phyloP scores from a whole-genome alignment of 768 basidiomycete genomes.

The Galerina sulciceps region DNA sequence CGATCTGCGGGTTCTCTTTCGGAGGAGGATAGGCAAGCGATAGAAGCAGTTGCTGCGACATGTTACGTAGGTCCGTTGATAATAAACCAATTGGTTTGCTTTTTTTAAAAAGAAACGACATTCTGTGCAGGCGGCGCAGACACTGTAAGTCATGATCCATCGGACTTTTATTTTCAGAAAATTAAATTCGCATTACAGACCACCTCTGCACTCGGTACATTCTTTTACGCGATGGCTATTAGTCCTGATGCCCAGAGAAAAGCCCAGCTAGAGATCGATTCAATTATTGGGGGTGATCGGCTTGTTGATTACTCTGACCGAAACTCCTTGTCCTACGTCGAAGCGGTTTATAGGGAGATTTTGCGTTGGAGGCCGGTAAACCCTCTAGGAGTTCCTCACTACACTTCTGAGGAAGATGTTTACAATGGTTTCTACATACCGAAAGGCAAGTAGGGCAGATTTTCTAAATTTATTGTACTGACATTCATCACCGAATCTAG shows the following conservation, averaged over 20 bases:
- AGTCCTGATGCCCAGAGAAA: constrained; percentile 33
- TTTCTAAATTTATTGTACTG: neutral
- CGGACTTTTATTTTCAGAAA: neutral
- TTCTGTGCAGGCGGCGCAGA: constrained; percentile 4
- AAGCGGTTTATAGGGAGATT: constrained; percentile 18
- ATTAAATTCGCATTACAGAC: constrained; percentile 1
- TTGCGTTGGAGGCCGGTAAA: constrained; percentile 21
- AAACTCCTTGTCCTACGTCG: constrained; percentile 25
- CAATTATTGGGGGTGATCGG: constrained; percentile 28
- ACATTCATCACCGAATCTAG: constrained; percentile 1
- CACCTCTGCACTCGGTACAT: constrained; percentile 3
- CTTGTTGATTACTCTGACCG: constrained; percentile 29
- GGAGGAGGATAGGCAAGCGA: too few relatives aligned
- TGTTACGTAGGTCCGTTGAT: too few relatives aligned
- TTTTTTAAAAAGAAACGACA: too few relatives aligned
- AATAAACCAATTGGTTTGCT: too few relatives aligned
- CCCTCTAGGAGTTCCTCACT: constrained; percentile 25
- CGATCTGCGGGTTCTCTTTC: too few relatives aligned
- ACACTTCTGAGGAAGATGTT: constrained; percentile 25
- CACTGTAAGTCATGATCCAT: neutral
- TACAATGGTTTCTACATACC: constrained; percentile 22
- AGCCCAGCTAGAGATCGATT: constrained; percentile 36
- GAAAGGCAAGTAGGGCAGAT: constrained; percentile 10
- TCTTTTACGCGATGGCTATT: constrained; percentile 32
- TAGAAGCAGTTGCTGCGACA: too few relatives aligned